Conservation (phyloP, 257 asterid species). For the Solanum gracilifrons region DNA sequence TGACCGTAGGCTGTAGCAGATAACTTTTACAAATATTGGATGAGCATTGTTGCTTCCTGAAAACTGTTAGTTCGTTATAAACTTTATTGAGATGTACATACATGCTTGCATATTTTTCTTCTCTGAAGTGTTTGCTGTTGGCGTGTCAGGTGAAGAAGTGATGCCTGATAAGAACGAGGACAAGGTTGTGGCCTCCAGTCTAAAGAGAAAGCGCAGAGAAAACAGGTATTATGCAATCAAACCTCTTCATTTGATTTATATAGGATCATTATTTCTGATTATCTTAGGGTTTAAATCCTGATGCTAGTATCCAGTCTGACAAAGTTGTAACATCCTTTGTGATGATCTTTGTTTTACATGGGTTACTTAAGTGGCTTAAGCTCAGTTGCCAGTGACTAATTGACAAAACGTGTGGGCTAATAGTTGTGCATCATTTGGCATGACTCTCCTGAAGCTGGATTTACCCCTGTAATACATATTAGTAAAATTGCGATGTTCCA, state of each 20-base stretch:
- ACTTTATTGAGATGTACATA: slow-evolving; percentile 2
- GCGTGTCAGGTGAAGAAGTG: slow-evolving; percentile 19
- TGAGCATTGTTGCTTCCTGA: slow-evolving; percentile 6
- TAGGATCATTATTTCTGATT: slow-evolving; percentile 3
- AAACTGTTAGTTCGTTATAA: not conserved
- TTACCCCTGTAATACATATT: not conserved
- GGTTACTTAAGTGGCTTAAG: slow-evolving; percentile 9
- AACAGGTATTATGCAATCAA: slow-evolving; percentile 34
- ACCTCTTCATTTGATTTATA: slow-evolving; percentile 7
- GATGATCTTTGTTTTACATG: not conserved
- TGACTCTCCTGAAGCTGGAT: not conserved
- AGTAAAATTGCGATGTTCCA: not conserved
- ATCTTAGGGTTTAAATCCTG: not conserved
- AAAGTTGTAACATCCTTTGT: not conserved
- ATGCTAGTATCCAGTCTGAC: not conserved
- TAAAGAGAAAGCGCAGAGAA: slow-evolving; percentile 58
- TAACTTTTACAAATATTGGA: not conserved
- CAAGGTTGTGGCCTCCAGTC: slow-evolving; percentile 18
- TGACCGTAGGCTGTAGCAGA: not conserved
- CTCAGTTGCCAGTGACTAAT: not conserved
- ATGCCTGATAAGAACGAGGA: slow-evolving; percentile 22
- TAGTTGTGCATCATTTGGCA: not conserved
- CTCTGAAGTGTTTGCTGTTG: slow-evolving; percentile 32
- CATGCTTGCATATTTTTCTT: slow-evolving; percentile 11
- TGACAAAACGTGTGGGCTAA: not conserved